Percentiles rank a stretch among this genome's conserved stretches.
Conservation (phyloP, 345 rosid species). For the Eucalyptus virginea region DNA sequence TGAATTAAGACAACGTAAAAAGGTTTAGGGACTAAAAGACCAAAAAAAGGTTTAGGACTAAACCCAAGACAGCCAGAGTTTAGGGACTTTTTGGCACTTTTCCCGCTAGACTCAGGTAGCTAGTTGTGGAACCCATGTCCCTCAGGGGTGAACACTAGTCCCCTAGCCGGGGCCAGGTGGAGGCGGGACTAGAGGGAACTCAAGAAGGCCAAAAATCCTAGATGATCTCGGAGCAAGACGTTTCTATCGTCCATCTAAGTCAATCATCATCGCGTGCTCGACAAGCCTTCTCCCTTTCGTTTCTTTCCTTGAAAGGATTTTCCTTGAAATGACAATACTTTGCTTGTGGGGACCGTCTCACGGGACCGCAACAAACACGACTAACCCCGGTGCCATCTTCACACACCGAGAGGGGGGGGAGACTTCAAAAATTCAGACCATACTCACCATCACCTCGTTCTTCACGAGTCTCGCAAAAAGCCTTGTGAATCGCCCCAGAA, state of each 20-base stretch:
- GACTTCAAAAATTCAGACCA: neutral
- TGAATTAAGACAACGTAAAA: no score
- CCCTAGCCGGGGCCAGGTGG: neutral
- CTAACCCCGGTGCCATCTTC: neutral
- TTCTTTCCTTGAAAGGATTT: neutral
- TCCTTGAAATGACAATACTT: neutral
- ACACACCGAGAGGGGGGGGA: neutral
- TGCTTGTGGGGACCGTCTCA: neutral
- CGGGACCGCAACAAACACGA: neutral
- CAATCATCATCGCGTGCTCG: neutral
- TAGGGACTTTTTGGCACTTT: no score
- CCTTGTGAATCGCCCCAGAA: neutral
- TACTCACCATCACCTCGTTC: neutral
- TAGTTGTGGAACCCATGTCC: neutral
- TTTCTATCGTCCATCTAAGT: rapidly evolving
- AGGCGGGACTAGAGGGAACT: neutral
- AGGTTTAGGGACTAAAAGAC: no score
- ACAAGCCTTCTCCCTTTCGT: neutral
- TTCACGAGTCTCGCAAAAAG: neutral
- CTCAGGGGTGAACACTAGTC: rapidly evolving
- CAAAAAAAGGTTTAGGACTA: no score
- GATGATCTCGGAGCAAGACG: neutral
- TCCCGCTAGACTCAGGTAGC: rapidly evolving
- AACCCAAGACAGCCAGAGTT: no score
- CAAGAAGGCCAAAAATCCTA: neutral